Conservation (phyloP, 495 filamentous ascomycete species). For the Elasticomyces elasticus region DNA sequence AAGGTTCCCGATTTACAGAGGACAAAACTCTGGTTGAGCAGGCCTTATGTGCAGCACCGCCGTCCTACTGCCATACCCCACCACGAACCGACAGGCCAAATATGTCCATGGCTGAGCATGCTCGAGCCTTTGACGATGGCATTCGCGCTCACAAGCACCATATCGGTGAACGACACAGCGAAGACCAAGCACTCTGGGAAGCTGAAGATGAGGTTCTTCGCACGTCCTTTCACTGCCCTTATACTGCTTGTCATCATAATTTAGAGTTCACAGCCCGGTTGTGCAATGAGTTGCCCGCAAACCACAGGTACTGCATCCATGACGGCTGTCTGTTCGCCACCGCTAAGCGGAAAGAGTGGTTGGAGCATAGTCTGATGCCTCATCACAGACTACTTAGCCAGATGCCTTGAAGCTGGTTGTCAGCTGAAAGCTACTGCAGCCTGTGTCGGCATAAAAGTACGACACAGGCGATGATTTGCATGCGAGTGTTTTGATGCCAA, state of each 20-base stretch:
- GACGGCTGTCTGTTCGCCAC: background rate
- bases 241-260: background rate
- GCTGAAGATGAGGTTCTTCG: background rate
- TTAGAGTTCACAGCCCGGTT: background rate
- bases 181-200: background rate
- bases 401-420: no score
- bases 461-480: no score
- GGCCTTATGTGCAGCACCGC: background rate
- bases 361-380: background rate
- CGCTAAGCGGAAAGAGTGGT: background rate
- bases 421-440: no score
- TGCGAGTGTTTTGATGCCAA: no score
- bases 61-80: background rate
- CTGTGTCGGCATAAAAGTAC: no score
- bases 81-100: background rate
- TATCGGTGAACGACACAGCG: background rate
- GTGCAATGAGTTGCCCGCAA: background rate
- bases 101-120: background rate
- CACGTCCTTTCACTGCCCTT: background rate
- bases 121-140: background rate
- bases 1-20: no score
- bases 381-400: background rate
- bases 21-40: no score
- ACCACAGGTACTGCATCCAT: background rate
- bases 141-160: background rate